Percentiles rank a stretch among this genome's conserved stretches.
Conservation (phyloP, 2,329 filamentous ascomycete species). For the Phaeomoniella chlamydospora region DNA sequence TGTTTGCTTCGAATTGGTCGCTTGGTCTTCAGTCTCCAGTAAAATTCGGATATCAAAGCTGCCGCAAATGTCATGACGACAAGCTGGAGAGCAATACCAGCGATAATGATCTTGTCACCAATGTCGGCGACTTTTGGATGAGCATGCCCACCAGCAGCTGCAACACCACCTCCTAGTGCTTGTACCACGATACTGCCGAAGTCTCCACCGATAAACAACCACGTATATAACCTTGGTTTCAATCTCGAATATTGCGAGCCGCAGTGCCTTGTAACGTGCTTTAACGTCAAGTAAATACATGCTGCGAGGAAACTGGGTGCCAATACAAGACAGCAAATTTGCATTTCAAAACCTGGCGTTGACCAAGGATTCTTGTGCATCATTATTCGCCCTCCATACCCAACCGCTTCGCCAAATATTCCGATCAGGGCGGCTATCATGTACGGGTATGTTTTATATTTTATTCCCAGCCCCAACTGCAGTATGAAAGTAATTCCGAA, state of each 20-base stretch:
- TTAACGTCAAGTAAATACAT: conserved; percentile 41
- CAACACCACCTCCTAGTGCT: conserved; percentile 41
- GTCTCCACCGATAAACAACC: conserved; percentile 47
- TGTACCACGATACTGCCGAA: conserved; percentile 44
- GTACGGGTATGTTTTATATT: conserved; percentile 41
- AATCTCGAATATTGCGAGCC: conserved; percentile 34
- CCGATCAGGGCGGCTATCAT: conserved; percentile 34
- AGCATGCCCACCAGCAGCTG: conserved; percentile 26
- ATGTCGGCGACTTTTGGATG: conserved; percentile 23
- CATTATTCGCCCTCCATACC: conserved; percentile 40
- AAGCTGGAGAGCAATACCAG: conserved; percentile 44
- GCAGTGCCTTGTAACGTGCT: conserved; percentile 41
- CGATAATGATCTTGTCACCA: conserved; percentile 42
- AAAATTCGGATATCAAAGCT: background rate
- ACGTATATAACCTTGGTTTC: conserved; percentile 36
- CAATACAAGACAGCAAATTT: conserved; percentile 41
- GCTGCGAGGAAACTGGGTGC: conserved; percentile 41
- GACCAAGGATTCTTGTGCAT: conserved; percentile 39
- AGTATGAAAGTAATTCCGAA: conserved; percentile 33
- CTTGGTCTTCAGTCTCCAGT: conserved; percentile 1
- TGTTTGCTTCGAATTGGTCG: background rate
- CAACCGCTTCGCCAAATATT: conserved; percentile 35
- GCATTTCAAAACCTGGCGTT: conserved; percentile 33
- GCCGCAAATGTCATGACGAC: conserved; percentile 26
- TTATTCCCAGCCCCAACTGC: conserved; percentile 34